These are phyloP conservation scores for Kwoniella dendrophila DNA, from an alignment of 768 basidiomycete species.

Conservation along the genomic window DNA sequence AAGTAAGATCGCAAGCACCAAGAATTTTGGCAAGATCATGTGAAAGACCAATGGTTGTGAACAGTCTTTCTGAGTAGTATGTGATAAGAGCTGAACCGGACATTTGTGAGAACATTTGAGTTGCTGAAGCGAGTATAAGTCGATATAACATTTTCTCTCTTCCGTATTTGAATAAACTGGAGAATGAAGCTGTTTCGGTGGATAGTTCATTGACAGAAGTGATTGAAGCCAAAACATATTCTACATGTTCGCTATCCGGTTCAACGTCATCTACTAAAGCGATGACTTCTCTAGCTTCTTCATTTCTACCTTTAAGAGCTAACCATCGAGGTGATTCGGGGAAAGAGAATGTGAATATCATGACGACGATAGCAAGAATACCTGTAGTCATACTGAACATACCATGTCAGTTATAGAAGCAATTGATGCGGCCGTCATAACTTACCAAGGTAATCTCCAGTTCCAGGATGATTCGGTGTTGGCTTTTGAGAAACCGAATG, in stretches of 20 bases:
- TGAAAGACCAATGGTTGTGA: conserved; percentile 28
- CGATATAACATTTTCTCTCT: conserved; percentile 34
- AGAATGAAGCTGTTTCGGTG: conserved; percentile 27
- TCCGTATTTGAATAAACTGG: conserved; percentile 30
- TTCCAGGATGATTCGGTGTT: conserved; percentile 16
- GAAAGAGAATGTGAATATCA: conserved; percentile 26
- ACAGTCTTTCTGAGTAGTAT: conserved; percentile 33
- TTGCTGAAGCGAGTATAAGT: conserved; percentile 24
- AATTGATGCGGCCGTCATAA: not conserved
- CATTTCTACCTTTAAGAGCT: conserved; percentile 49
- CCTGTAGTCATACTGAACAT: conserved; percentile 29
- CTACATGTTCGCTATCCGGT: conserved; percentile 18
- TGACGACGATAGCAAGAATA: conserved; percentile 29
- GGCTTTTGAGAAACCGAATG: conserved; percentile 26
- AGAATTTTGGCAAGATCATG: conserved; percentile 27
- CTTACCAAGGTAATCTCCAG: conserved; percentile 28
- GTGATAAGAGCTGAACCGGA: conserved; percentile 34
- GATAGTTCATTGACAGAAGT: conserved; percentile 15
- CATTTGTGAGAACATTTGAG: conserved; percentile 30
- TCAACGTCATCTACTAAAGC: conserved; percentile 25
- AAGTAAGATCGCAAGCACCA: conserved; percentile 29
- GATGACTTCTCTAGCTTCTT: conserved; percentile 27
- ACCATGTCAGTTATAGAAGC: not conserved
- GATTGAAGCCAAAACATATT: conserved; percentile 9
- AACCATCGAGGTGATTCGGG: conserved; percentile 54